phyloP scores from a whole-genome alignment of 129 eudicot genomes.

The Pittosporum tobira region DNA sequence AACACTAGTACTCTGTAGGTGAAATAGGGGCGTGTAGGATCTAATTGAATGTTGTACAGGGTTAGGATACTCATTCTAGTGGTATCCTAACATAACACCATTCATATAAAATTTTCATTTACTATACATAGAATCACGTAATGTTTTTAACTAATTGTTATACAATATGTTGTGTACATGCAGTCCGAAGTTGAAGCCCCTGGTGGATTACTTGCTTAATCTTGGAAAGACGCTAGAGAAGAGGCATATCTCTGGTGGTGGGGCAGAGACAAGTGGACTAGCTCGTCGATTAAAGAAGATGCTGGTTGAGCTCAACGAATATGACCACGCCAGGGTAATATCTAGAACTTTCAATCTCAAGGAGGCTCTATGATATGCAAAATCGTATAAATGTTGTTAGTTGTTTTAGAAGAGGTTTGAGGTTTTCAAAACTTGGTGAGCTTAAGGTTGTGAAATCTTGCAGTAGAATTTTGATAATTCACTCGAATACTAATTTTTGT shows the following conservation, averaged over 20 bases:
- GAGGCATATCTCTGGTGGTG: slow-evolving; percentile 34
- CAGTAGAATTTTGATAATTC: slow-evolving; percentile 3
- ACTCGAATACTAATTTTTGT: not conserved
- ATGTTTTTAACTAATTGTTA: no score
- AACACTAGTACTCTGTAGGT: no score
- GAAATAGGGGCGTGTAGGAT: no score
- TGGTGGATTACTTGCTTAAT: slow-evolving; percentile 59
- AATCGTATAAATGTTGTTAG: not conserved
- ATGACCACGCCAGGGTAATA: slow-evolving; percentile 69
- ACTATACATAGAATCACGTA: no score
- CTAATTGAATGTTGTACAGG: no score
- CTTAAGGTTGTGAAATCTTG: slow-evolving; percentile 10
- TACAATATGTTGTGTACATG: slow-evolving; percentile 7
- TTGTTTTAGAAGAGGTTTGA: not conserved
- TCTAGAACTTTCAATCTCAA: slow-evolving; percentile 74
- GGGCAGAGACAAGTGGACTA: slow-evolving; percentile 28
- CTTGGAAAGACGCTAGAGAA: slow-evolving; percentile 63
- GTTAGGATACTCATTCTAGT: no score
- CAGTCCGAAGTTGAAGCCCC: slow-evolving; percentile 67
- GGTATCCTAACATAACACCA: no score
- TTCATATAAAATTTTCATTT: no score
- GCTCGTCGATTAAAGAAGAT: slow-evolving; percentile 88
- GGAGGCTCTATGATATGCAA: slow-evolving; percentile 54
- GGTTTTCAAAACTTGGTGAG: not conserved
- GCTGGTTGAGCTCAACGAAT: slow-evolving; percentile 86